phyloP scores from a whole-genome alignment of 306 rosid species.

The Astragalus glycyphyllos region DNA sequence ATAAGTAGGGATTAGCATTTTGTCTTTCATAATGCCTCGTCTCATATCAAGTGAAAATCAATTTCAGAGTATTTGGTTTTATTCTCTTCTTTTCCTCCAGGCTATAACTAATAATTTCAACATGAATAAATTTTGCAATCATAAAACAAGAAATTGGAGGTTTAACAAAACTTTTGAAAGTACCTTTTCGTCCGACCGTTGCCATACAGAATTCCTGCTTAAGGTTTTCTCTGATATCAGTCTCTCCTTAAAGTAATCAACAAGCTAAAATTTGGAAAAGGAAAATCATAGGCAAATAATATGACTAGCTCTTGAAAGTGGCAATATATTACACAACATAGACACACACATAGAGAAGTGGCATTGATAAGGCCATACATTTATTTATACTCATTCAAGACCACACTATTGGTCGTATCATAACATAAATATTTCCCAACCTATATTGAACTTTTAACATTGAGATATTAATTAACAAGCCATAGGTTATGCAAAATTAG shows the following conservation, averaged over 20 bases:
- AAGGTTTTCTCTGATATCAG: conserved; percentile 79
- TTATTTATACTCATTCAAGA: conserved; percentile 10
- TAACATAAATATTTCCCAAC: no score
- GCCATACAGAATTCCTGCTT: conserved; percentile 74
- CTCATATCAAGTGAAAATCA: conserved; percentile 7
- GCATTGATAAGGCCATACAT: conserved; percentile 14
- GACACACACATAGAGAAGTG: background rate
- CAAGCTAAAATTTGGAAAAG: conserved; percentile 57
- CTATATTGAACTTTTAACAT: no score
- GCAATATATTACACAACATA: conserved; percentile 30
- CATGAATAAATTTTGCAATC: conserved; percentile 19
- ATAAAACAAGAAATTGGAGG: conserved; percentile 33
- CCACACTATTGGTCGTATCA: conserved; percentile 4
- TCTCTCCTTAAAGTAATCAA: conserved; percentile 72
- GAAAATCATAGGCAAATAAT: conserved; percentile 43
- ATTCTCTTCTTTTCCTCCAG: background rate
- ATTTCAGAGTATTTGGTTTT: background rate
- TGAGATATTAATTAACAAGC: background rate
- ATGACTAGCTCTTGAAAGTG: conserved; percentile 6
- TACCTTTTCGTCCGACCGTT: conserved; percentile 67
- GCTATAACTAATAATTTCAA: background rate
- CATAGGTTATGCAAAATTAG: background rate
- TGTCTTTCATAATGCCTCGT: background rate
- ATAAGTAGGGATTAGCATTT: background rate
- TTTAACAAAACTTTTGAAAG: conserved; percentile 20